Conservation (phyloP, 139 green algal species). For the Marvania coccoides region DNA sequence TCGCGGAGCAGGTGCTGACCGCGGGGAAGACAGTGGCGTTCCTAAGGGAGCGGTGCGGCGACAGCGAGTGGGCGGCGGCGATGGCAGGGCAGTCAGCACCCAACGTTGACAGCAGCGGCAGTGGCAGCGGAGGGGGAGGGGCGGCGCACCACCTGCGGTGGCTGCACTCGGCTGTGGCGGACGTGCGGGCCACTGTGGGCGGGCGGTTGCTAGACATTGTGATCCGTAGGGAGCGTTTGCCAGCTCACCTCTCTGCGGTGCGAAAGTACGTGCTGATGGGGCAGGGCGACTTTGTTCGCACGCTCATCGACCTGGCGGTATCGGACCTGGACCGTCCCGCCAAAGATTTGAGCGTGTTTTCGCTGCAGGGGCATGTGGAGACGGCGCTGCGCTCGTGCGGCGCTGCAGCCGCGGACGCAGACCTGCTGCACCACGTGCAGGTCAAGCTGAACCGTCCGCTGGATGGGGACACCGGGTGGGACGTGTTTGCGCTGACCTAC, state of each 20-base stretch:
- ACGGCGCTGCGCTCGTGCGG: constrained; percentile 58
- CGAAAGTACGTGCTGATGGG: constrained; percentile 86
- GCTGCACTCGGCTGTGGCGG: constrained; percentile 58
- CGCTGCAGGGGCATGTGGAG: constrained; percentile 66
- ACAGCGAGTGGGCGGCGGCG: constrained; percentile 56
- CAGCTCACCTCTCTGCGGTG: constrained; percentile 72
- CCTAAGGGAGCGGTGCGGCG: constrained; percentile 69
- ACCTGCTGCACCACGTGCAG: constrained; percentile 60
- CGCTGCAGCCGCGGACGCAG: constrained; percentile 60
- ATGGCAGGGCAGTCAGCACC: not conserved
- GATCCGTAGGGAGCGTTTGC: constrained; percentile 54
- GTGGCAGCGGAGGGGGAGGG: constrained; percentile 47
- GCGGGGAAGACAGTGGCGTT: constrained; percentile 91
- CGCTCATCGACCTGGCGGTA: constrained; percentile 58
- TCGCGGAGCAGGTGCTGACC: constrained; percentile 71
- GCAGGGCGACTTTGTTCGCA: constrained; percentile 85
- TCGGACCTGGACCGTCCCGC: constrained; percentile 35
- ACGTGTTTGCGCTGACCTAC: constrained; percentile 88
- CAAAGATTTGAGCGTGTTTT: constrained; percentile 38
- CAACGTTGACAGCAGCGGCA: constrained; percentile 5
- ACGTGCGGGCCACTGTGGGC: constrained; percentile 51
- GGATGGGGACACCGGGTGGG: constrained; percentile 61
- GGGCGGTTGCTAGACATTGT: constrained; percentile 65
- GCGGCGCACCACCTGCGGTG: constrained; percentile 5
- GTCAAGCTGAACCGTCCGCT: constrained; percentile 24